Evolutionary conservation across 2,329 filamentous ascomycete genomes (phyloP).

Genomic region (Sarocladium oryzae): DNA sequence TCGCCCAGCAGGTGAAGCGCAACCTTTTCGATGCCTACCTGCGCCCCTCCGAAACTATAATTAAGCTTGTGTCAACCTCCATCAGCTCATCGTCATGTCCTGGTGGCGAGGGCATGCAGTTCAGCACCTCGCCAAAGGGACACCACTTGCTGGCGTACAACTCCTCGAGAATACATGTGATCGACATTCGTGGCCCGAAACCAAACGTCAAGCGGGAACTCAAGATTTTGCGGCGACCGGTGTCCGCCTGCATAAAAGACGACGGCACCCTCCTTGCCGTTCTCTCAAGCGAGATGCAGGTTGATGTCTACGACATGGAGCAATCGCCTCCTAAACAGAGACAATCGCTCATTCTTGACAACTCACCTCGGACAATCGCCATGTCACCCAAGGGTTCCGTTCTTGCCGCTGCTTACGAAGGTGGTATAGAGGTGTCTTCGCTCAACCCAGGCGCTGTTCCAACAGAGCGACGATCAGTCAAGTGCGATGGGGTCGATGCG

Average conservation of each 20-base stretch:
- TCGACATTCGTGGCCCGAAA: conserved; percentile 57
- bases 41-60: conserved; percentile 60
- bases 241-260: conserved; percentile 72
- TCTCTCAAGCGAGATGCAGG: conserved; percentile 72
- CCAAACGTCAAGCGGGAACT: conserved; percentile 62
- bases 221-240: conserved; percentile 69
- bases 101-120: conserved; percentile 79
- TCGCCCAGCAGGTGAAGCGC: conserved; percentile 65
- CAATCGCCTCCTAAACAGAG: conserved; percentile 59
- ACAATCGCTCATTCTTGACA: conserved; percentile 71
- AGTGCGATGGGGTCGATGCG: conserved; percentile 69
- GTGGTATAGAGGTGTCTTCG: conserved; percentile 82
- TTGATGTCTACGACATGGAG: conserved; percentile 75
- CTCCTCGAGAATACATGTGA: conserved; percentile 75
- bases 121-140: conserved; percentile 69
- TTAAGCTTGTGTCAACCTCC: conserved; percentile 77
- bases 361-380: conserved; percentile 70
- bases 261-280: conserved; percentile 72
- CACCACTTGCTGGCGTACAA: conserved; percentile 74
- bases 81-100: conserved; percentile 79
- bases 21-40: conserved; percentile 73
- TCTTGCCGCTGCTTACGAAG: conserved; percentile 76
- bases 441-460: conserved; percentile 56
- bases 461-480: conserved; percentile 67
- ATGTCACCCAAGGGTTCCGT: conserved; percentile 77